Evolutionary conservation across 164 flowering plant genomes (phyloP).

Genomic region (Echeveria elegans): DNA sequence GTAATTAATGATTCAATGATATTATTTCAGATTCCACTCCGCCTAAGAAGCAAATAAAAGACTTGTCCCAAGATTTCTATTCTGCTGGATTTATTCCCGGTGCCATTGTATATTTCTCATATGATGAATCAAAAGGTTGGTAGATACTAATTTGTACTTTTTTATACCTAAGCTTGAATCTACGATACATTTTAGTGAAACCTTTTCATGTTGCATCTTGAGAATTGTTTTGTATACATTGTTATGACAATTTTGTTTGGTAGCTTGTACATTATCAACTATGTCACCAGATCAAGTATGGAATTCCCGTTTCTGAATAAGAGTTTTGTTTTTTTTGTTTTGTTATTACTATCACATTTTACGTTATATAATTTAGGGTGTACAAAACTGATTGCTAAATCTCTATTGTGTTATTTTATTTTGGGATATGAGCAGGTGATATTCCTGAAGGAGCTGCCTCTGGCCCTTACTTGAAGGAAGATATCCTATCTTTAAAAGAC

Average conservation of each 20-base stretch:
- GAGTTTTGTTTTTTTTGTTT: no score
- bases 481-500: constrained; percentile 55
- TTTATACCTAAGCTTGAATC: background rate
- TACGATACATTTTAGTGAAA: no score
- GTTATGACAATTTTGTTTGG: no score
- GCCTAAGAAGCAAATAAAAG: constrained; percentile 74
- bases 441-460: constrained; percentile 24
- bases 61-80: constrained; percentile 64
- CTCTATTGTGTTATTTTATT: background rate
- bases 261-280: no score
- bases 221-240: no score
- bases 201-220: no score
- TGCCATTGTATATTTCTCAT: constrained; percentile 80
- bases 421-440: constrained; percentile 31
- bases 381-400: no score
- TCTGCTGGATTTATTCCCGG: constrained; percentile 93
- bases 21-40: constrained; percentile 82
- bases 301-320: no score
- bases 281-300: no score
- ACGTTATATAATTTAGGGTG: no score
- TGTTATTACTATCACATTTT: no score
- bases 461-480: constrained; percentile 60
- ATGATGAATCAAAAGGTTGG: constrained; percentile 65
- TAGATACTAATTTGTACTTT: background rate
- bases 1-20: no score